Evolutionary conservation across 192 early-diverging fungal species (phyloP).

Genomic region (Backusella luteola): DNA sequence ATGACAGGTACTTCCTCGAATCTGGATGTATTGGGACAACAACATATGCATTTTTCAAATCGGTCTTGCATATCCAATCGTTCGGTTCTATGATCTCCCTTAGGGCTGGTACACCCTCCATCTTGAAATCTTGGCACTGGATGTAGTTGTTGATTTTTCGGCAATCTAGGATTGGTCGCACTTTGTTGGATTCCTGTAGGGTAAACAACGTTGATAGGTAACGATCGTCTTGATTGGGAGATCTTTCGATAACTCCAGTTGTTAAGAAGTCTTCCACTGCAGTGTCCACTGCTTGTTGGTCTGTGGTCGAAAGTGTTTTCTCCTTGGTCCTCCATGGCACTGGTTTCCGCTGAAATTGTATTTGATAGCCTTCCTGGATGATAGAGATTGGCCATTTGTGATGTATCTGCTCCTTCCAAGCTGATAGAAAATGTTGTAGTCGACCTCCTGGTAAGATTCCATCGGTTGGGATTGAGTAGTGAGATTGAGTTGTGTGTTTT

Average conservation of each 20-base stretch:
- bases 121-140: conserved; percentile 15
- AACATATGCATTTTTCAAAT: conserved; percentile 9
- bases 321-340: too few species aligned
- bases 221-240: neutral
- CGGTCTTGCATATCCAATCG: conserved; percentile 12
- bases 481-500: too few species aligned
- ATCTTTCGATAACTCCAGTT: neutral
- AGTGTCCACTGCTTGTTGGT: neutral
- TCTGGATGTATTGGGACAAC: conserved; percentile 6
- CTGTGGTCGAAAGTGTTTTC: too few species aligned
- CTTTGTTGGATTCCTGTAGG: neutral
- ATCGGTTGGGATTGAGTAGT: too few species aligned
- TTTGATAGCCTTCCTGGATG: too few species aligned
- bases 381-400: too few species aligned
- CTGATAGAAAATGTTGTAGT: too few species aligned
- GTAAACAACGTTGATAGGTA: neutral
- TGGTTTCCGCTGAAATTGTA: too few species aligned
- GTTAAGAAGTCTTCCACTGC: neutral
- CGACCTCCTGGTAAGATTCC: too few species aligned
- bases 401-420: too few species aligned
- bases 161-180: neutral
- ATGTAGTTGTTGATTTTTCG: neutral
- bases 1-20: neutral
- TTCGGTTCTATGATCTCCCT: conserved; percentile 3
- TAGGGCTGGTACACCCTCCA: conserved; percentile 10